Evolutionary conservation across 176 grass and related monocot species (phyloP), one percentile per base, ranked within the genome.

Genomic region (Triticum monococcum): DNA sequence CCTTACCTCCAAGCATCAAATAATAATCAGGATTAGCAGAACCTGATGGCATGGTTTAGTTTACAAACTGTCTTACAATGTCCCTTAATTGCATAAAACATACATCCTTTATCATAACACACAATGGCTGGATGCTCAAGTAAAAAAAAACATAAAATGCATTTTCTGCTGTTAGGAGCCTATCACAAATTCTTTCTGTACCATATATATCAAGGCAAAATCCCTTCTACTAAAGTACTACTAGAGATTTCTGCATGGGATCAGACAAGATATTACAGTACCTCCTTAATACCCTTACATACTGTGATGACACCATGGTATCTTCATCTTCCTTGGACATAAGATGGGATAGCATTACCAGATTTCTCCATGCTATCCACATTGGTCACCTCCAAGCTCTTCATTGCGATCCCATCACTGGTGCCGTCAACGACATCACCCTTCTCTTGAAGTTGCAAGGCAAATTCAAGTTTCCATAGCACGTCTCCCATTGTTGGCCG

Each of bases 401-500:
- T 84, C 80, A 92, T 68, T 79, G 75, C 68, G 25, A 84, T 84
- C 28, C 54, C 61, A 41, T 81, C 68, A 32, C 36, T 79, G 50
- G 80, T 56, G 26, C 75, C 84, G 38, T 92, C 91, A 38, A 80
- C 87, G 66, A 80, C 36, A 75, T 88, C 87, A 43, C 86, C 86
- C 68, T 90, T 91, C 77, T 92, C 87, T 79, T 98, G 95, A 83
- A 95, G 87, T 86, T 98, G 95, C 88, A 98, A 84, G 68, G 95
- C 87, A 81, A 83, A 98, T 85, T 98, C 93, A 75, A 98, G 95
- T 88, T 98, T 98, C 95, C 95, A 98, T 20, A 98, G 69, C 75
- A 98, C 93, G 4, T 98, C 95, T 36, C 95, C 95, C 95, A 98
- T 98, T 69, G 95, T 85, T 24, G 95, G 95, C 25, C 95, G 87